Evolutionary conservation across 2,329 filamentous ascomycete species (phyloP).

Genomic region (Bipolaris cookei): DNA sequence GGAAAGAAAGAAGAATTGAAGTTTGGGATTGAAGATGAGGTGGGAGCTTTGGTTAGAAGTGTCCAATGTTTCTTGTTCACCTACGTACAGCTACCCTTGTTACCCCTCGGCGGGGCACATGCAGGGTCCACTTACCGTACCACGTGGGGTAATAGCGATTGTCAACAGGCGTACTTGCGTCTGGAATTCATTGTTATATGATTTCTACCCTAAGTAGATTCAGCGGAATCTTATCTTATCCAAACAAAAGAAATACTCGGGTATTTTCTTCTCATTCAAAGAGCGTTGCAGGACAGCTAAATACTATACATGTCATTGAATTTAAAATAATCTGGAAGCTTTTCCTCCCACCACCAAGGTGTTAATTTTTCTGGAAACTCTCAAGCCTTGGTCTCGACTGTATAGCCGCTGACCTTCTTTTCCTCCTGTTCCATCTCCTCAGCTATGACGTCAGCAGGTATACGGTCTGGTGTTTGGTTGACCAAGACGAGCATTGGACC

Average conservation of each 20-base stretch:
- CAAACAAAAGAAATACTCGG: too few relatives aligned
- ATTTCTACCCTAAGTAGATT: too few relatives aligned
- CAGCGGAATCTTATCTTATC: too few relatives aligned
- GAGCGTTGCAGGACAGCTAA: too few relatives aligned
- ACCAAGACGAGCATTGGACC: conserved; percentile 43
- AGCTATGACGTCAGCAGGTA: conserved; percentile 40
- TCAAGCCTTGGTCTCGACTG: conserved; percentile 23
- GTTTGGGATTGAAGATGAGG: neutral
- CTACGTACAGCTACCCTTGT: neutral
- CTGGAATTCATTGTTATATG: neutral
- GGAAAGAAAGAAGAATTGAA: neutral
- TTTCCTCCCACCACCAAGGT: too few relatives aligned
- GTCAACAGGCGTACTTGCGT: neutral
- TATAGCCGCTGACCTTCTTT: conserved; percentile 23
- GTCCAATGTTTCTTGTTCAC: neutral
- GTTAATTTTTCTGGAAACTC: neutral
- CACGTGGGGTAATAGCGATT: neutral
- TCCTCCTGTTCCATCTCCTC: conserved; percentile 30
- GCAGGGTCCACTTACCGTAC: neutral
- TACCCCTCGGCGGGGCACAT: conserved; percentile 6
- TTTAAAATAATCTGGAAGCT: neutral
- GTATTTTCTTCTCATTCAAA: too few relatives aligned
- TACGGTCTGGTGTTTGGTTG: conserved; percentile 42
- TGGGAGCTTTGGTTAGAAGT: neutral
- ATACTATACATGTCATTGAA: neutral